Conservation (phyloP, 2,329 filamentous ascomycete species). For the Apiospora sp. region DNA sequence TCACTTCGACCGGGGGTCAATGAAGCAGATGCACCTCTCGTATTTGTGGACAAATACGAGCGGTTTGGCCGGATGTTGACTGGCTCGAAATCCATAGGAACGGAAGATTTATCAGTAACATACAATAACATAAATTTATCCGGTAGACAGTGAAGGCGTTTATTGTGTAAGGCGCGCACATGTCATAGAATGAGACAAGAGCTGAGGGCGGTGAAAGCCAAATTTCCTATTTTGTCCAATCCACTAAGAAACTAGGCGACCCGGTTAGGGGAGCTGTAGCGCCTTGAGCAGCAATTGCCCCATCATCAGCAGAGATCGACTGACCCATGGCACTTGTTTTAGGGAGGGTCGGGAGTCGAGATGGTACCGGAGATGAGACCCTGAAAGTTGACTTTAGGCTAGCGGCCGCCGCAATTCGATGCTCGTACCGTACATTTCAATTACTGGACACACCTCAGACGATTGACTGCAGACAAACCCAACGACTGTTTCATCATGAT, state of each 20-base stretch:
- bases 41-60: neutral
- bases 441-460: neutral
- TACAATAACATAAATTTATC: too few species aligned
- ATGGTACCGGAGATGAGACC: slow-evolving; percentile 3
- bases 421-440: neutral
- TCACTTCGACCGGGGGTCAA: neutral
- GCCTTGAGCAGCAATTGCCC: slow-evolving; percentile 3
- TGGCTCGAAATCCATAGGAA: neutral
- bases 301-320: slow-evolving; percentile 16
- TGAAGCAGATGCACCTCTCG: neutral
- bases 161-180: neutral
- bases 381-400: slow-evolving; percentile 5
- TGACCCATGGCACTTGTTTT: slow-evolving; percentile 10
- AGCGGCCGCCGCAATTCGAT: neutral
- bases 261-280: neutral
- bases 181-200: neutral
- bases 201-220: neutral
- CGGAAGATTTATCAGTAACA: neutral
- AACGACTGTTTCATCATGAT: slow-evolving; percentile 15
- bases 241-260: neutral
- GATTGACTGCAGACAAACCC: neutral
- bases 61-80: neutral
- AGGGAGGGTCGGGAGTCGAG: neutral
- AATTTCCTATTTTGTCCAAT: neutral
- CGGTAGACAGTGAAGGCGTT: neutral